These are phyloP conservation scores for Suhomyces canberraensis DNA, from an alignment of 805 yeast genomes.

Conservation along the genomic window DNA sequence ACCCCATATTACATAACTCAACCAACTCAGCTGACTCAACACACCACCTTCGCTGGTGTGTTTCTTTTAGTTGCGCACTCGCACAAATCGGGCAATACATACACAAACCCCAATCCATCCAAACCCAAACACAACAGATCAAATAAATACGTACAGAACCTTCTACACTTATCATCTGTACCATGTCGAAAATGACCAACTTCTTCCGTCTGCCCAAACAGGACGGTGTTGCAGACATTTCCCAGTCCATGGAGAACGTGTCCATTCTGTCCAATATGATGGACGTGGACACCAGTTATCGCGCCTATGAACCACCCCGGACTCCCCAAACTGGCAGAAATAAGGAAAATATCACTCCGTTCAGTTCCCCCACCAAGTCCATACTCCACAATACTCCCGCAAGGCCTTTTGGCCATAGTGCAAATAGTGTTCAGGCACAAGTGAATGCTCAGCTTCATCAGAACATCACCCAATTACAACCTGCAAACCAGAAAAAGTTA, in stretches of 20 bases:
- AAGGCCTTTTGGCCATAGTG: conserved; percentile 10
- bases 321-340: conserved; percentile 19
- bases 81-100: too few species aligned
- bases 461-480: conserved; percentile 33
- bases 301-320: conserved; percentile 7
- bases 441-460: conserved; percentile 19
- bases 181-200: conserved; percentile 13
- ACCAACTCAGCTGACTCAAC: too few species aligned
- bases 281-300: conserved; percentile 38
- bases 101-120: background rate
- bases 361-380: conserved; percentile 33
- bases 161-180: too few species aligned
- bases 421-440: conserved; percentile 7
- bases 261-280: conserved; percentile 33
- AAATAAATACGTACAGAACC: too few species aligned
- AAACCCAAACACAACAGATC: background rate
- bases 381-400: conserved; percentile 27
- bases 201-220: conserved; percentile 18
- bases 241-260: conserved; percentile 43
- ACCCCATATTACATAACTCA: too few species aligned
- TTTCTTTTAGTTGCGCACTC: too few species aligned
- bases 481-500: conserved; percentile 15
- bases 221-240: conserved; percentile 33
- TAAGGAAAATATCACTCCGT: conserved; percentile 38
- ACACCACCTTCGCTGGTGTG: too few species aligned